Percentiles rank a stretch among this genome's conserved stretches.
These are phyloP conservation scores for Aspergillus sclerotialis DNA, from an alignment of 2,329 filamentous ascomycete genomes.

Conservation along the genomic window DNA sequence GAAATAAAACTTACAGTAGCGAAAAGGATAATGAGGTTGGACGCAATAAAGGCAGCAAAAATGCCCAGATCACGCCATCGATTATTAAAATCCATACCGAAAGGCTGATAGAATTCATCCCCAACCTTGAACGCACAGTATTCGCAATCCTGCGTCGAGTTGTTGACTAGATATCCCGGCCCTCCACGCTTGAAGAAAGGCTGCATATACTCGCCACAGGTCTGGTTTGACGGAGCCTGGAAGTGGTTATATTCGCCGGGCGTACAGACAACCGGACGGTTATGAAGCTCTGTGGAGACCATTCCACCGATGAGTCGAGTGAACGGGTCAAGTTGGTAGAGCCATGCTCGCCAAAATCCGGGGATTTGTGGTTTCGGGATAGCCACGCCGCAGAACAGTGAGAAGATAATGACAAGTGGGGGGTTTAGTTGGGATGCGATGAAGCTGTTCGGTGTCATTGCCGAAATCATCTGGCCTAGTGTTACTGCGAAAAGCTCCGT, in stretches of 20 bases:
- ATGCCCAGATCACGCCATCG: constrained; percentile 83
- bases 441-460: constrained; percentile 70
- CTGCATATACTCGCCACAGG: constrained; percentile 69
- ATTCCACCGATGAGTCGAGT: constrained; percentile 75
- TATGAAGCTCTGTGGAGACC: constrained; percentile 69
- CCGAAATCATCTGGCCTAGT: constrained; percentile 67
- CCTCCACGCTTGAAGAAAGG: constrained; percentile 63
- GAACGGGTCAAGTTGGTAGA: constrained; percentile 77
- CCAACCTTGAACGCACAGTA: constrained; percentile 79
- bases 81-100: constrained; percentile 60
- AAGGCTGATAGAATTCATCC: constrained; percentile 67
- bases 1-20: constrained; percentile 42
- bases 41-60: constrained; percentile 65
- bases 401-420: constrained; percentile 73
- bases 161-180: constrained; percentile 63
- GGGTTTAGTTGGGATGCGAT: constrained; percentile 76
- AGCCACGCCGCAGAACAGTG: constrained; percentile 81
- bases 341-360: constrained; percentile 69
- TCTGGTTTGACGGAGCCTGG: constrained; percentile 56
- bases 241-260: constrained; percentile 60
- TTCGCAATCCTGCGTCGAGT: constrained; percentile 60
- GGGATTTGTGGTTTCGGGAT: constrained; percentile 74
- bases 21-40: constrained; percentile 63
- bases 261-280: constrained; percentile 55
- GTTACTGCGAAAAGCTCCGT: constrained; percentile 81